phyloP scores from a whole-genome alignment of 139 green algal species.

The Astrephomene gubernaculifera region DNA sequence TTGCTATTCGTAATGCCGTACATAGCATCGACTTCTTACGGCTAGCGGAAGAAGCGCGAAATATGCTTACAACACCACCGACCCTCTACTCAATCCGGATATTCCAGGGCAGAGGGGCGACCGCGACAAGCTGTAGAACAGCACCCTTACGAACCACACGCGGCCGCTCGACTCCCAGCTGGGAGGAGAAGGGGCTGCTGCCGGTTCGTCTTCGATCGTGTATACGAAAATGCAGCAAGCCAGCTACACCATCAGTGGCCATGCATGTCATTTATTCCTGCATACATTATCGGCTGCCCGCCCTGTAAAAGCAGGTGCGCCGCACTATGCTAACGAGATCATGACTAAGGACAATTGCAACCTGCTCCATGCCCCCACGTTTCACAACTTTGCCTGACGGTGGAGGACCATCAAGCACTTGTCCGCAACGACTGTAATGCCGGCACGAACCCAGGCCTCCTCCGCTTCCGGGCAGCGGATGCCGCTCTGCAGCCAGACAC shows the following conservation, averaged over 20 bases:
- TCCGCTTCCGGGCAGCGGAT: conserved; percentile 41
- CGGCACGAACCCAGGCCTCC: conserved; percentile 23
- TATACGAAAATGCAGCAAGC: neutral
- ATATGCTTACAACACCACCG: neutral
- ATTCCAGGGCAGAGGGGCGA: neutral
- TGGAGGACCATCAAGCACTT: conserved; percentile 39
- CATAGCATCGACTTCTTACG: neutral
- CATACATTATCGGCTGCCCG: neutral
- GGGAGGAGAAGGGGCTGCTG: neutral
- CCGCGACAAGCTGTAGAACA: neutral
- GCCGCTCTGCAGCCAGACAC: conserved; percentile 35
- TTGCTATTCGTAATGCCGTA: neutral
- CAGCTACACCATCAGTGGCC: neutral
- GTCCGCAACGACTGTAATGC: conserved; percentile 26
- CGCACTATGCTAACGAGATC: too few relatives aligned
- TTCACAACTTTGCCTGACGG: neutral
- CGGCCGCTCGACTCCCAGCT: neutral
- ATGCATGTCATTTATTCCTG: neutral
- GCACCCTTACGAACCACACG: neutral
- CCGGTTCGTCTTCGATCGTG: neutral
- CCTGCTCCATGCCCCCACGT: neutral
- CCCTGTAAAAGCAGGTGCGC: neutral
- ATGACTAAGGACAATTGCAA: too few relatives aligned
- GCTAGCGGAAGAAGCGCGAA: too few relatives aligned
- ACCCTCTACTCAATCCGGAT: neutral